Base-by-base conservation (phyloP, 345 rosid genomes). In the Streptanthus diversifolius region DNA sequence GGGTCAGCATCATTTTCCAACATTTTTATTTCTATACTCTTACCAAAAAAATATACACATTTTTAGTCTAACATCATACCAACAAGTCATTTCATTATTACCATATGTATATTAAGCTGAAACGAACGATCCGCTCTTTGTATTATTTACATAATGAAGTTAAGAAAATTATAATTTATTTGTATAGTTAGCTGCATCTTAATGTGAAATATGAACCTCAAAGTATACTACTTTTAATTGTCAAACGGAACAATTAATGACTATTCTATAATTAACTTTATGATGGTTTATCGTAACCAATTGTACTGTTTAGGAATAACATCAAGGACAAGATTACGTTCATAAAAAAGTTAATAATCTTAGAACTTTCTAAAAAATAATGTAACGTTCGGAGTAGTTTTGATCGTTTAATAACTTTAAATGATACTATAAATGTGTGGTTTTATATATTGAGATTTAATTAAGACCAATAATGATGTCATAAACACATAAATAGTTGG, bases 1-100 rank as follows among this genome's bases (percentile, higher is more conserved):
- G 27, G 64, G 74, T 75, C 79, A 53, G 49, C 79, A 68, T 75
- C 79, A 75, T 68, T 68, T 75, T 44, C 74, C 74, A 75, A 75
- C 79, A 75, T 68, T 75, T 75, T 75, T 32, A 39, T 17, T 61
- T 75, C 25, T 40, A 11, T 67, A 67, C 59, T 51, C 73, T 27
- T 49, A 45, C 27, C 13, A 45, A 25, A 45, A 65, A 14, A 13
- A 1, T 36, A 35, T 13, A 37, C 25, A 39, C 21, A 25, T 27
- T 27, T 65, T 51, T 18, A 58, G 61, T 66, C 61, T 48, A 5
- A 45, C 59, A 57, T 47, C 33, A 9, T n/a, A 57, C 66, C 44
- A 39, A 37, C 53, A 65, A 44, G 51, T 18, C 17, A 45, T 45
- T 13, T 25, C 36, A 53, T 53, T 17, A 44, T 17, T 7, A 17